Base-by-base conservation (phyloP, 2,329 filamentous ascomycete genomes). In the Cladosporium cucumerinum region DNA sequence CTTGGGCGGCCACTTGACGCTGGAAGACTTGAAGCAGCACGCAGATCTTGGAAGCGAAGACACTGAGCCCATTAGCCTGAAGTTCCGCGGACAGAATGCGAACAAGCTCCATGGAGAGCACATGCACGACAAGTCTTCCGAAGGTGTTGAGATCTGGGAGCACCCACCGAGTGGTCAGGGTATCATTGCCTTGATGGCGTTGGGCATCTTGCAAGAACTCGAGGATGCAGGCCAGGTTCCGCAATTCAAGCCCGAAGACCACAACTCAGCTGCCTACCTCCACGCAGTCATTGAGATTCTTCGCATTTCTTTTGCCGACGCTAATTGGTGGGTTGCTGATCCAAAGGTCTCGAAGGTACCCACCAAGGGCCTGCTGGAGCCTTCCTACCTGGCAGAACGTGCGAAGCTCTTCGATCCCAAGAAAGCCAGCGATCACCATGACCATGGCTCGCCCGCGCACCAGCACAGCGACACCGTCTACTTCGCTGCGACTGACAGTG, bases 111-210 rank as follows among this genome's bases (percentile, higher is more conserved):
- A 84, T 46, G 76, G 75, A 10, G 68, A 78, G 46, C 79, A 79
- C 61, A 79, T 81, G 72, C 76, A 82, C 43, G 79, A 78, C 36
- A 73, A 77, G 43, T 72, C 81, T 21, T 75, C 77, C 5, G 80
- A 82, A 59, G 87, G 87, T 11, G 84, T 97, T 49, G 88, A 96
- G 73, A 81, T 99, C 0, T 98, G 94, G 94, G 95, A 99, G 74
- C 94, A 98, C 75, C 93, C 94, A 39, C 95, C 95, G 10, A 98
- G 98, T 72, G 93, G 95, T 0, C 95, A 98, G 78, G 95, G 95
- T 1, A 93, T 98, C 69, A 91, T 98, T 2, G 95, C 95, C 0
- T 81, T 98, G 34, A 97, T 98, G 89, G 91, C 95, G 0, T 82
- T 99, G 0, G 95, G 95, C 1, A 96, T 98, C 69, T 82, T 99